phyloP scores from a whole-genome alignment of 306 rosid species.

The Cucumis sativus region DNA sequence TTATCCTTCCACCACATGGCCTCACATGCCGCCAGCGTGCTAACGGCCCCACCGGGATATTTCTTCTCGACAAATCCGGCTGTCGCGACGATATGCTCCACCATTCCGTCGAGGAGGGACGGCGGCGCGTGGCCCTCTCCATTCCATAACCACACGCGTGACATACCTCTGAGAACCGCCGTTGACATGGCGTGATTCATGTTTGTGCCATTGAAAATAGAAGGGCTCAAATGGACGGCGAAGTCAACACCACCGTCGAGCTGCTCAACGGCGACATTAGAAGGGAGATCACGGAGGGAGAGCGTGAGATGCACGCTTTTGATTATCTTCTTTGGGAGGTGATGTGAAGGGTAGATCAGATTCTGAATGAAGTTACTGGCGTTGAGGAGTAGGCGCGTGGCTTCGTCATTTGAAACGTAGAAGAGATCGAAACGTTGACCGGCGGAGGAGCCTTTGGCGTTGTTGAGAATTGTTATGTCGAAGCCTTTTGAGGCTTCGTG shows the following conservation, averaged over 20 bases:
- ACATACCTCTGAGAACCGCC: slow-evolving; percentile 42
- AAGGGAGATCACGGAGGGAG: slow-evolving; percentile 2
- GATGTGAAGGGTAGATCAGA: slow-evolving; percentile 22
- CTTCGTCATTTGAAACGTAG: slow-evolving; percentile 53
- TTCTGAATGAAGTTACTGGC: slow-evolving; percentile 31
- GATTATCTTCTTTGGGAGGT: slow-evolving; percentile 24
- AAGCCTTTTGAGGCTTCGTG: slow-evolving; percentile 58
- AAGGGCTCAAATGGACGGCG: slow-evolving; percentile 29
- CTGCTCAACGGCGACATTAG: background rate
- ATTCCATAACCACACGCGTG: slow-evolving; percentile 43
- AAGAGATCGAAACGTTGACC: slow-evolving; percentile 35
- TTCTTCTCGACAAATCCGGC: slow-evolving; percentile 20
- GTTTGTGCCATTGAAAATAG: slow-evolving; percentile 18
- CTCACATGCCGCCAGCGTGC: slow-evolving; percentile 12
- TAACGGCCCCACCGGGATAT: background rate
- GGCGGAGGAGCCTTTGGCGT: slow-evolving; percentile 17
- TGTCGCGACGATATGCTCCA: slow-evolving; percentile 25
- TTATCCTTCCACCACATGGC: slow-evolving; percentile 29
- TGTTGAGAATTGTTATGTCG: slow-evolving; percentile 31
- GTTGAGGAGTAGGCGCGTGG: slow-evolving; percentile 37
- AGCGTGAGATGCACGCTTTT: slow-evolving; percentile 38
- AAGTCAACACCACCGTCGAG: background rate
- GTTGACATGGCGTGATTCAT: slow-evolving; percentile 15
- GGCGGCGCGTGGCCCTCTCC: slow-evolving; percentile 29
- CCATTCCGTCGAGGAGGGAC: slow-evolving; percentile 40